Evolutionary conservation across 108 stramenopile species (phyloP).

Genomic region (Fragilariopsis cylindrus): DNA sequence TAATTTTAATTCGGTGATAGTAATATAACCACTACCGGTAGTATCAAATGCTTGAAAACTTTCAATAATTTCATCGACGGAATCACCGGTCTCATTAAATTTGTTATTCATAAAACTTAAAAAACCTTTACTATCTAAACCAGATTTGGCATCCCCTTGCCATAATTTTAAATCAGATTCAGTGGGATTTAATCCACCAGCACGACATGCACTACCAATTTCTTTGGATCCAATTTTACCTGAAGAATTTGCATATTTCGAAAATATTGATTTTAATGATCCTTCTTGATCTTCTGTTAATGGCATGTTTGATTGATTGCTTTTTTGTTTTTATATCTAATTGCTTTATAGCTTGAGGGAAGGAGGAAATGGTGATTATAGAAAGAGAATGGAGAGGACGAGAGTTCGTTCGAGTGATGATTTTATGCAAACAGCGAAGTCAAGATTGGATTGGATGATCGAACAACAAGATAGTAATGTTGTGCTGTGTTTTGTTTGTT

Average conservation of each 20-base stretch:
- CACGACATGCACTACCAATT: constrained; percentile 30
- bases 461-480: too few relatives aligned
- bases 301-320: neutral
- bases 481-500: too few relatives aligned
- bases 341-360: too few relatives aligned
- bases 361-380: too few relatives aligned
- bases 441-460: too few relatives aligned
- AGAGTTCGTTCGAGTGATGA: too few relatives aligned
- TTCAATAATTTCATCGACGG: constrained; percentile 35
- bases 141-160: constrained; percentile 21
- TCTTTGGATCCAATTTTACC: constrained; percentile 24
- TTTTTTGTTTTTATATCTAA: too few relatives aligned
- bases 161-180: constrained; percentile 23
- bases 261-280: constrained; percentile 13
- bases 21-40: constrained; percentile 23
- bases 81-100: constrained; percentile 21
- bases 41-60: constrained; percentile 35
- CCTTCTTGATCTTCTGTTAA: constrained; percentile 26
- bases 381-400: too few relatives aligned
- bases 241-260: constrained; percentile 9
- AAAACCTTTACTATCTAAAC: constrained; percentile 16
- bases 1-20: constrained; percentile 28
- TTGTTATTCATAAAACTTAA: constrained; percentile 5
- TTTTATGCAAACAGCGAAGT: too few relatives aligned
- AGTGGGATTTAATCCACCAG: constrained; percentile 35